Conservation (phyloP, 2,329 filamentous ascomycete genomes). For the Arachnomyces sp. region DNA sequence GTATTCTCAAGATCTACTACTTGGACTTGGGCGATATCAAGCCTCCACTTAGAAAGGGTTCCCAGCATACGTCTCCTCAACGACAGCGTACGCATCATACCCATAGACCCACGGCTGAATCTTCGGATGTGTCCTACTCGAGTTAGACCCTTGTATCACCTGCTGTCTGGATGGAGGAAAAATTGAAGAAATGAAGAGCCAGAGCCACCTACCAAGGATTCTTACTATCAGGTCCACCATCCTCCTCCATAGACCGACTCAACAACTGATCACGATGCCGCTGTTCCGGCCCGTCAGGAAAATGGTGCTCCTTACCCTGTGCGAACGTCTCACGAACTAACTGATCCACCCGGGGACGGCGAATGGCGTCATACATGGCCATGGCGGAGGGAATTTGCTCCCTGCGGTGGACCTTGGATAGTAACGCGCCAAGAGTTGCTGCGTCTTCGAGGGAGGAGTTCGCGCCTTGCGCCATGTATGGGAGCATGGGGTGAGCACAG, state of each 20-base stretch:
- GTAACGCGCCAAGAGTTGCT: conserved; percentile 52
- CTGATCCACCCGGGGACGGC: conserved; percentile 42
- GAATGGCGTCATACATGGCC: conserved; percentile 37
- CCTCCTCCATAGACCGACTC: conserved; percentile 39
- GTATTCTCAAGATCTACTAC: no score
- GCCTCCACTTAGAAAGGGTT: no score
- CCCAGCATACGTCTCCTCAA: conserved; percentile 23
- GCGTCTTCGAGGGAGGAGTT: conserved; percentile 62
- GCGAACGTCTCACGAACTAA: conserved; percentile 58
- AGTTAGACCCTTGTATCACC: not conserved
- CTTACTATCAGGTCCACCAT: conserved; percentile 28
- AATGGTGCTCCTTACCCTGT: conserved; percentile 36
- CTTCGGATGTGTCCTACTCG: conserved; percentile 42
- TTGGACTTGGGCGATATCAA: no score
- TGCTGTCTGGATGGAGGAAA: conserved; percentile 7
- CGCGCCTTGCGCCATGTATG: conserved; percentile 57
- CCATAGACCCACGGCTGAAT: conserved; percentile 54
- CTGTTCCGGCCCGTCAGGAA: conserved; percentile 47
- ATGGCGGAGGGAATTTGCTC: conserved; percentile 36
- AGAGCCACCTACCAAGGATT: conserved; percentile 53
- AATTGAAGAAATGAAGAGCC: no score
- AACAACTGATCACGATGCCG: conserved; percentile 47
- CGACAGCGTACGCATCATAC: conserved; percentile 49
- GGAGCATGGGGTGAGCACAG: conserved; percentile 57
- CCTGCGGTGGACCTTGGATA: conserved; percentile 43